Conservation (phyloP, 2,329 filamentous ascomycete species). For the Penicillium psychrosexuale region DNA sequence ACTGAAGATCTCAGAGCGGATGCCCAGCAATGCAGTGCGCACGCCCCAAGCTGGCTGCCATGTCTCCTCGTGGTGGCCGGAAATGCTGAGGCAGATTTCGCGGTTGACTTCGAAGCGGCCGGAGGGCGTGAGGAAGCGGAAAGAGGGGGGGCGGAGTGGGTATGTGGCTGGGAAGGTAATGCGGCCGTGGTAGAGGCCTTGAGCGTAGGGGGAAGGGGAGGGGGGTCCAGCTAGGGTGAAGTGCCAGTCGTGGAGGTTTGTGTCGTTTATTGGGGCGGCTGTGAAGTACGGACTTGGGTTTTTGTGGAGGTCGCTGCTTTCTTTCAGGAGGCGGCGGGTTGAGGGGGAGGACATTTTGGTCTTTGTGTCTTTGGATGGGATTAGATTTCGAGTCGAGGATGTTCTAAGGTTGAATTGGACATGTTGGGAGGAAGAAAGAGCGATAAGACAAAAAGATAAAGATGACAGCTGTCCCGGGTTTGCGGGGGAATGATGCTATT, state of each 20-base stretch:
- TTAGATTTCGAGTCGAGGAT: neutral
- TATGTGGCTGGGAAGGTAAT: constrained; percentile 88
- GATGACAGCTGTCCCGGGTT: neutral
- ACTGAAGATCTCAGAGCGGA: constrained; percentile 84
- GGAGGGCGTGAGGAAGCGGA: constrained; percentile 88
- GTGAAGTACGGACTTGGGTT: constrained; percentile 81
- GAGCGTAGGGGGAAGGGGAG: constrained; percentile 71
- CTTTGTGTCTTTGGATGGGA: neutral
- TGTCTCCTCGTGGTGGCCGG: constrained; percentile 93
- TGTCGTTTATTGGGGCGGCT: constrained; percentile 73
- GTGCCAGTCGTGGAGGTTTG: constrained; percentile 97
- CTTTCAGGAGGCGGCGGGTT: constrained; percentile 58
- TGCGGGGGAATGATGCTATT: neutral
- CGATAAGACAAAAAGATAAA: neutral
- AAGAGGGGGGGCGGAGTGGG: constrained; percentile 87
- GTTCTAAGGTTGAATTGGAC: neutral
- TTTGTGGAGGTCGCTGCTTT: constrained; percentile 80
- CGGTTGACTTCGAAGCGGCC: constrained; percentile 95
- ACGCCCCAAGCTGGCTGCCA: constrained; percentile 99
- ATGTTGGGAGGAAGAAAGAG: neutral
- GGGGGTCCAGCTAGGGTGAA: constrained; percentile 94
- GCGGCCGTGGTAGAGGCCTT: constrained; percentile 90
- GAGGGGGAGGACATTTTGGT: constrained; percentile 33
- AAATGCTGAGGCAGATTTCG: constrained; percentile 93
- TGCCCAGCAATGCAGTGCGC: constrained; percentile 74